These are phyloP conservation scores for Salmacisia buchloeana DNA, from an alignment of 1,284 basidiomycete genomes.

Conservation along the genomic window DNA sequence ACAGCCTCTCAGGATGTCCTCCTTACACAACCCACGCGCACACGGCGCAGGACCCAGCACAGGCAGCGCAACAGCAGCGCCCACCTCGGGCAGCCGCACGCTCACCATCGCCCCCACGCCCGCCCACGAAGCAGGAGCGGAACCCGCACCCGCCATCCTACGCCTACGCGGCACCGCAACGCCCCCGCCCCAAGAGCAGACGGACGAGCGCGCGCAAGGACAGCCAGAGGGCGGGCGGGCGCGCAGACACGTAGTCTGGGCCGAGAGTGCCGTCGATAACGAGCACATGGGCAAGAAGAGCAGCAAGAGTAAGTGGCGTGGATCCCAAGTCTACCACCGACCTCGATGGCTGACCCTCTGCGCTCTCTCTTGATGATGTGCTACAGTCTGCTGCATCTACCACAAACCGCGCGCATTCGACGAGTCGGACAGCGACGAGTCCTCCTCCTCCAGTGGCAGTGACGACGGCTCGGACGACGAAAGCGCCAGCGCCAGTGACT, in stretches of 20 bases:
- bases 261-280: slow-evolving; percentile 43
- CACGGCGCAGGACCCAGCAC: background rate
- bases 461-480: background rate
- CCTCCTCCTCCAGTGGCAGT: slow-evolving; percentile 9
- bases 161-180: background rate
- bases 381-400: slow-evolving; percentile 47
- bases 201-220: background rate
- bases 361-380: background rate
- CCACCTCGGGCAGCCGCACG: background rate
- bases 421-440: slow-evolving; percentile 30
- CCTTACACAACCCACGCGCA: too few species aligned
- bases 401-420: slow-evolving; percentile 45
- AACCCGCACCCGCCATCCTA: background rate
- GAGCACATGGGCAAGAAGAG: slow-evolving; percentile 41
- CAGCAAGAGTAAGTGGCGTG: slow-evolving; percentile 44
- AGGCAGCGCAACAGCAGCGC: background rate
- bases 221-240: too few species aligned
- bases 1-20: too few species aligned
- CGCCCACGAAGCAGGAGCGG: background rate
- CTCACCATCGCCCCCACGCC: background rate
- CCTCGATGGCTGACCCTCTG: background rate
- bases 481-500: background rate
- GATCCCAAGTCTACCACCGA: too few species aligned
- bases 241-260: slow-evolving; percentile 35
- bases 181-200: background rate